These are phyloP conservation scores for Sequoia sempervirens DNA, from an alignment of 75 land plant species.

Conservation along the genomic window DNA sequence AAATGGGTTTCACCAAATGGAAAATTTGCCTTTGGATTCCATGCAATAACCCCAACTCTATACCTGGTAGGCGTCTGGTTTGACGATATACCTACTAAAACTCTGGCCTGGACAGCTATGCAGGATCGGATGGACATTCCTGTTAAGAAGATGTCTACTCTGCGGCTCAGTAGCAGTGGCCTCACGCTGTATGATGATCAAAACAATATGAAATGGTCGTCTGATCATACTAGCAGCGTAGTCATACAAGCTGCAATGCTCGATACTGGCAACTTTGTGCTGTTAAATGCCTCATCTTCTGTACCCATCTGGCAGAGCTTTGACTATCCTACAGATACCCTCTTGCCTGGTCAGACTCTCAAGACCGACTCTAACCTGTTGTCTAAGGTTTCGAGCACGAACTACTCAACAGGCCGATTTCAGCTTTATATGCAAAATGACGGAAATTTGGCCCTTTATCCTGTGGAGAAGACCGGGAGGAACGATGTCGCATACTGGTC, in stretches of 20 bases:
- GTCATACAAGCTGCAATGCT: not conserved
- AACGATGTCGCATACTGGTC: not conserved
- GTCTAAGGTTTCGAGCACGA: not conserved
- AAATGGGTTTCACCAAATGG: not conserved
- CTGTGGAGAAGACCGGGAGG: not conserved
- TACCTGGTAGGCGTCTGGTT: not conserved
- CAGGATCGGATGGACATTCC: no score
- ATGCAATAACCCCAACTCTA: not conserved
- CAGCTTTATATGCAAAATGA: not conserved
- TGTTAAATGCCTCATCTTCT: not conserved
- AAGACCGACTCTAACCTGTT: not conserved
- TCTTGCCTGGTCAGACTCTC: conserved; percentile 18
- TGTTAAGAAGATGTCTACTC: no score
- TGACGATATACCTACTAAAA: no score
- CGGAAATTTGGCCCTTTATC: not conserved
- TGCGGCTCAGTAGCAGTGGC: not conserved
- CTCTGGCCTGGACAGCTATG: no score
- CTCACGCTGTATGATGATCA: no score
- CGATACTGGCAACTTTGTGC: not conserved
- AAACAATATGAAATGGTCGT: no score
- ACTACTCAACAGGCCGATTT: conserved; percentile 1
- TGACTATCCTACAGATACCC: conserved; percentile 23
- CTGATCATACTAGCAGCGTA: no score
- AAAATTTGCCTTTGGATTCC: not conserved
- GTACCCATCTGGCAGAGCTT: conserved; percentile 18